These are phyloP conservation scores for Pilatotrama ljubarskyi DNA, from an alignment of 768 basidiomycete genomes.

Conservation along the genomic window DNA sequence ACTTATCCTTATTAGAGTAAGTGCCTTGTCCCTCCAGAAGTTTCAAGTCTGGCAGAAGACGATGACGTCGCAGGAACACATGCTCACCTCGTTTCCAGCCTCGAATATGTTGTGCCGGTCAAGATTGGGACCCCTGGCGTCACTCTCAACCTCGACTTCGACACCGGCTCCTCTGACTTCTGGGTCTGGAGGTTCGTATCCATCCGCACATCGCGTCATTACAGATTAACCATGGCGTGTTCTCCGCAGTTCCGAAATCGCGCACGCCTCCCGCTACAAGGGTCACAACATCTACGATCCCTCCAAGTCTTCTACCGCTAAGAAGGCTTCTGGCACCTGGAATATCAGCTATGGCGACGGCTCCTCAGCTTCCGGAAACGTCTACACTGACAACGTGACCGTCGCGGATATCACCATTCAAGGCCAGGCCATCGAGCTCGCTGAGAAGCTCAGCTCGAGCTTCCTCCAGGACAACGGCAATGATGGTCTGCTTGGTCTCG, in stretches of 20 bases:
- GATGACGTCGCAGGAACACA: not conserved
- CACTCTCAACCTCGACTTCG: conserved; percentile 37
- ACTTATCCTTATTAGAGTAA: conserved; percentile 21
- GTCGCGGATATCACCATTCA: conserved; percentile 37
- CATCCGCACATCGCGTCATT: too few species aligned
- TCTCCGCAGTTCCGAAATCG: conserved; percentile 27
- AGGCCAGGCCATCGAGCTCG: conserved; percentile 40
- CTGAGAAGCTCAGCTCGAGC: conserved; percentile 34
- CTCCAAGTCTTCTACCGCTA: conserved; percentile 32
- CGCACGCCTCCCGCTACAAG: conserved; percentile 24
- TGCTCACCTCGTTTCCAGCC: conserved; percentile 23
- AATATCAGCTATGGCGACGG: conserved; percentile 44
- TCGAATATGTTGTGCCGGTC: conserved; percentile 42
- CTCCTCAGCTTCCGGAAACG: conserved; percentile 36
- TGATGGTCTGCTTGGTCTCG: conserved; percentile 41
- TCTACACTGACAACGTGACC: conserved; percentile 41
- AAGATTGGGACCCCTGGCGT: conserved; percentile 41
- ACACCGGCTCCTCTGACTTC: conserved; percentile 37
- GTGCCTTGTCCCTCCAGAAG: not conserved
- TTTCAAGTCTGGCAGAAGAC: too few species aligned
- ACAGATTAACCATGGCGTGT: too few species aligned
- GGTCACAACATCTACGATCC: conserved; percentile 34
- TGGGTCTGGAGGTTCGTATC: conserved; percentile 31
- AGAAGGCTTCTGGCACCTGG: conserved; percentile 31
- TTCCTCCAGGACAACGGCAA: conserved; percentile 37